Evolutionary conservation across 768 basidiomycete species (phyloP), one percentile per base, ranked within the genome.

Genomic region (Hygrophoropsis aurantiaca): DNA sequence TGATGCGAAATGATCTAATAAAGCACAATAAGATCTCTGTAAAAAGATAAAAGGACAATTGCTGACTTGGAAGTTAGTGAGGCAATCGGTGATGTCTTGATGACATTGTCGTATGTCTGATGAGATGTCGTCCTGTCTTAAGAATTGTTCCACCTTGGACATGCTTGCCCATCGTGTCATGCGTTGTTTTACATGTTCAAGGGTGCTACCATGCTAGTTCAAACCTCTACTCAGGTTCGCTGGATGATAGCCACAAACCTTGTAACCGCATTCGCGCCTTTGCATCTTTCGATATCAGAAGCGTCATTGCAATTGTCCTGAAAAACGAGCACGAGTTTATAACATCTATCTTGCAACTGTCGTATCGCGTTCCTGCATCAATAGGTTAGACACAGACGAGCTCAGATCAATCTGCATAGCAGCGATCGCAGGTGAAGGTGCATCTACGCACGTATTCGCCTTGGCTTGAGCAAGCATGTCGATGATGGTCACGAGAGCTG

Each of bases 21-120:
- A 24, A 3, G 19, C 46, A 13, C 35, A 49, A 36, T 4, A 20
- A 40, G 20, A 23, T 21, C 19, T 33, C 18, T 40, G 58, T 21
- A 56, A 54, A 44, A 18, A 43, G 34, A 13, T 34, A 15, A n/a
- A 24, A 19, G 20, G 36, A 37, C n/a, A n/a, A n/a, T n/a, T n/a
- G n/a, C n/a, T n/a, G 37, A 79, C 80, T 55, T 79, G 71, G 43
- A 83, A 74, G 34, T 69, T 69, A 8, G 58, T 60, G 35, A 81
- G 50, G 46, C 77, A 78, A 45, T 76, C 74, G 21, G 70, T 61
- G 33, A 83, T 69, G 21, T 66, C 62, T 40, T 53, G 44, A 42
- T 81, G 74, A 52, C 75, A 81, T 13, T 61, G 59, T 51, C 70
- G 58, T 20, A 83, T 80, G 35, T 72, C 73, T 19, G 55, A 51